These are phyloP conservation scores for Fusarium sp. DNA, from an alignment of 2,329 filamentous ascomycete genomes.

Conservation along the genomic window DNA sequence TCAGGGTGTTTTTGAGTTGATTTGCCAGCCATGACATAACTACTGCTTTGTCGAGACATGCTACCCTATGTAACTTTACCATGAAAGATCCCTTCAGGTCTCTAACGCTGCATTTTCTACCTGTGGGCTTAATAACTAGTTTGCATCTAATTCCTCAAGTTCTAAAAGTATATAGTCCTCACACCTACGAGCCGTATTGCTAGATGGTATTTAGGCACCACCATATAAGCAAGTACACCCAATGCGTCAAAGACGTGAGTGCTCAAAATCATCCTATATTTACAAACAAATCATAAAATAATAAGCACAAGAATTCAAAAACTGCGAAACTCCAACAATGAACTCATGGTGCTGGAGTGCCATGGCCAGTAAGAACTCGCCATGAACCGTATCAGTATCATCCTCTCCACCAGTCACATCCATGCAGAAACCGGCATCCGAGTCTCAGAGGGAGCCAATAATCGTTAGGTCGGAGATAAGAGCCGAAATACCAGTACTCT, in stretches of 20 bases:
- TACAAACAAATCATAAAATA: background rate
- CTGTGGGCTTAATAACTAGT: background rate
- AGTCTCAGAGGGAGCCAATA: background rate
- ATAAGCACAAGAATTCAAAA: background rate
- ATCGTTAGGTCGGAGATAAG: background rate
- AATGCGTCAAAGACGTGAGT: no score
- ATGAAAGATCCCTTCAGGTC: background rate
- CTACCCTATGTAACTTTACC: background rate
- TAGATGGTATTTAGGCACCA: background rate
- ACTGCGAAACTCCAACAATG: background rate
- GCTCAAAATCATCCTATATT: background rate
- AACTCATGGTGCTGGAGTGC: background rate
- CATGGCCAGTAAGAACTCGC: background rate
- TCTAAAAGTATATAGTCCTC: background rate
- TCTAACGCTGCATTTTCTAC: background rate
- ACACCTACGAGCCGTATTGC: background rate
- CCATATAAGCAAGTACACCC: background rate
- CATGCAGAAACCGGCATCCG: background rate
- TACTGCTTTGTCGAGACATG: background rate
- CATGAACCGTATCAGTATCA: background rate
- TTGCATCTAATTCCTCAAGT: fast-evolving
- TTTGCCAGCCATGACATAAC: background rate
- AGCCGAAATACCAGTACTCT: background rate
- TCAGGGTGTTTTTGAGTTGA: background rate
- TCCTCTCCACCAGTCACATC: background rate